phyloP scores from a whole-genome alignment of 345 rosid genomes.

The Boechera retrofracta region DNA sequence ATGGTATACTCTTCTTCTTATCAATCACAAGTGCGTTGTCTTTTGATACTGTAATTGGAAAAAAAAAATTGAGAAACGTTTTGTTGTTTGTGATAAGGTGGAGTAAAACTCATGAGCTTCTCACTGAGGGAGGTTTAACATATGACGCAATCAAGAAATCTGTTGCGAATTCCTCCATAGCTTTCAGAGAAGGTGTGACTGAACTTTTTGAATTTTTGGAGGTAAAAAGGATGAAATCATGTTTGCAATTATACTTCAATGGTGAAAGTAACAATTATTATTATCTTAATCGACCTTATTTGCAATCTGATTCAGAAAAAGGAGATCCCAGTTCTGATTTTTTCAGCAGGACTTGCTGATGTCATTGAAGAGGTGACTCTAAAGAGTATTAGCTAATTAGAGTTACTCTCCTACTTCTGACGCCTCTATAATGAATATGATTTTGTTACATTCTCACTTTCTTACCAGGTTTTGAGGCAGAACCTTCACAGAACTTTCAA shows the following conservation, averaged over 20 bases:
- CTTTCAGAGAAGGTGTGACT: conserved; percentile 83
- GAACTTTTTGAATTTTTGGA: conserved; percentile 77
- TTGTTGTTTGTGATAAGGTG: conserved; percentile 57
- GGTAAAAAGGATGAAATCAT: conserved; percentile 52
- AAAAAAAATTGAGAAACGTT: background rate
- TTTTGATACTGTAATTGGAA: background rate
- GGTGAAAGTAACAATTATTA: background rate
- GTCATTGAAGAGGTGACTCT: conserved; percentile 86
- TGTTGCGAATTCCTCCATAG: conserved; percentile 63
- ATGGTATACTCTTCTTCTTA: conserved; percentile 53
- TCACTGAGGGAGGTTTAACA: conserved; percentile 87
- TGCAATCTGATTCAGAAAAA: conserved; percentile 57
- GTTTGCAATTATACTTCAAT: background rate
- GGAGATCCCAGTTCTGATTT: conserved; percentile 77
- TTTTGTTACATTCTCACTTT: conserved; percentile 22
- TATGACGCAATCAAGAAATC: conserved; percentile 75
- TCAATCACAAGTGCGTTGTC: background rate
- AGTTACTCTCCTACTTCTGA: background rate
- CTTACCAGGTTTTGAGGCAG: conserved; percentile 79
- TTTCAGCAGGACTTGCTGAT: conserved; percentile 98
- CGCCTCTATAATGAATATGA: background rate
- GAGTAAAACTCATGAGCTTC: conserved; percentile 83
- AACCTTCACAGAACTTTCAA: conserved; percentile 71
- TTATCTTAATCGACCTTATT: background rate
- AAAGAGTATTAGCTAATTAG: background rate